Percentiles rank a stretch among this genome's conserved stretches.
Evolutionary conservation across 768 basidiomycete species (phyloP).

Genomic region (Sarcodon aspratus): DNA sequence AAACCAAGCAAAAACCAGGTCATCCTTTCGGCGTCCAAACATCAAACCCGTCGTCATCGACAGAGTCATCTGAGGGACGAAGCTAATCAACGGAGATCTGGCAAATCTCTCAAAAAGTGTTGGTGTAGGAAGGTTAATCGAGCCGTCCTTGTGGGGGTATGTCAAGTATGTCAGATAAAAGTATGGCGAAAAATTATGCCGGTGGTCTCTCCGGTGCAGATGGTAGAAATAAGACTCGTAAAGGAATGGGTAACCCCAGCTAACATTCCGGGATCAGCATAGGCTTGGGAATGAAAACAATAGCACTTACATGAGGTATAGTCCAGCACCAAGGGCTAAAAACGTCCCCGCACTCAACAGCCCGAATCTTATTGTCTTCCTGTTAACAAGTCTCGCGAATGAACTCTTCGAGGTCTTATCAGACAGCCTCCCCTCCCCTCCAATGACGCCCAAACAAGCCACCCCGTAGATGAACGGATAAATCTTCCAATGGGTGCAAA

Average conservation of each 20-base stretch:
- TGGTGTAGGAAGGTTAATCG: slow-evolving; percentile 9
- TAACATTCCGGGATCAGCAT: slow-evolving; percentile 18
- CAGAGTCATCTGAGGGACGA: slow-evolving; percentile 73
- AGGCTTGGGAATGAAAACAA: slow-evolving; percentile 1
- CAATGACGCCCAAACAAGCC: slow-evolving; percentile 53
- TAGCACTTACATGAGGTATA: slow-evolving; percentile 63
- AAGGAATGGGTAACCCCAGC: slow-evolving; percentile 92
- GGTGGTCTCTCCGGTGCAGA: slow-evolving; percentile 81
- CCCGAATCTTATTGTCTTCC: slow-evolving; percentile 49
- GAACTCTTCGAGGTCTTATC: slow-evolving; percentile 14
- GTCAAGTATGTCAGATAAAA: slow-evolving; percentile 92
- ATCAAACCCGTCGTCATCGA: slow-evolving; percentile 64
- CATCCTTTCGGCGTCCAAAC: slow-evolving; percentile 42
- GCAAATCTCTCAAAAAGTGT: slow-evolving; percentile 32
- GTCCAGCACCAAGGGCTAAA: slow-evolving; percentile 39
- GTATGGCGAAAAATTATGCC: slow-evolving; percentile 97
- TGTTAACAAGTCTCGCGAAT: slow-evolving; percentile 33
- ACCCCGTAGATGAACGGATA: slow-evolving; percentile 89
- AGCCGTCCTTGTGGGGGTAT: slow-evolving; percentile 35
- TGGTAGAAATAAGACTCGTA: slow-evolving; percentile 93
- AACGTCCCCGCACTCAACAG: slow-evolving; percentile 65
- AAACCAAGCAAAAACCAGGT: slow-evolving; percentile 81
- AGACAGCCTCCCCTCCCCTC: slow-evolving; percentile 12
- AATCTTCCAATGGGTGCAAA: slow-evolving; percentile 94
- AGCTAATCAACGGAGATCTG: slow-evolving; percentile 70